phyloP scores from a whole-genome alignment of 768 basidiomycete species.

The Trametes cingulata region DNA sequence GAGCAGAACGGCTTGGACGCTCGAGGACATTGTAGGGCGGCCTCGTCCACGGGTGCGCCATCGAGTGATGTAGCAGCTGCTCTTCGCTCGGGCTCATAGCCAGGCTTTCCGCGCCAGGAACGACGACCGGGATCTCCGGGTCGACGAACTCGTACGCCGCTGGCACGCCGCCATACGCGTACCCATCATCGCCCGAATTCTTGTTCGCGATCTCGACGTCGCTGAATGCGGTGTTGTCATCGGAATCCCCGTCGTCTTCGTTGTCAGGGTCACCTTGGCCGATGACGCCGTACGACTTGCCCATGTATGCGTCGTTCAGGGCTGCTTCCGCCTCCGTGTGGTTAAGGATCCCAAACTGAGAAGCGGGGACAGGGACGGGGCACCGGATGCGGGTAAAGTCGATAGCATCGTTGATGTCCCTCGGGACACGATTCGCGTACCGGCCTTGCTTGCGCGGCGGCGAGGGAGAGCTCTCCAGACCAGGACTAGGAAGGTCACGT shows the following conservation, averaged over 20 bases:
- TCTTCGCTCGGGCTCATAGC: slow-evolving; percentile 8
- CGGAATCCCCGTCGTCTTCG: background rate
- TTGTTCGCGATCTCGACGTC: background rate
- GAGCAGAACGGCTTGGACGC: background rate
- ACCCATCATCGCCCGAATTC: slow-evolving; percentile 10
- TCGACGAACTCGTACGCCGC: slow-evolving; percentile 21
- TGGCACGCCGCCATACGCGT: slow-evolving; percentile 3
- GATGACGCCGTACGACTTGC: slow-evolving; percentile 7
- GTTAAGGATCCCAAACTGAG: background rate
- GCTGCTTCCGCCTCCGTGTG: background rate
- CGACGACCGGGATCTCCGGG: slow-evolving; percentile 16
- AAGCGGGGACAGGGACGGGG: background rate
- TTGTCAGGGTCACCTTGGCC: background rate
- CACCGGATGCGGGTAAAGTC: slow-evolving; percentile 16
- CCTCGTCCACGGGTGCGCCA: slow-evolving; percentile 16
- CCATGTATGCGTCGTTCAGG: background rate
- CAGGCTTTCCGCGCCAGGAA: background rate
- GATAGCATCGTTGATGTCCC: slow-evolving; percentile 4
- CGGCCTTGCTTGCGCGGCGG: slow-evolving; percentile 4
- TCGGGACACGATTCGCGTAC: background rate
- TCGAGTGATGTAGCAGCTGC: background rate
- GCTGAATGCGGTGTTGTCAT: background rate
- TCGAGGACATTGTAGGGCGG: slow-evolving; percentile 18
- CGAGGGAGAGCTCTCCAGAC: background rate
- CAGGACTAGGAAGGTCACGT: background rate